Percentiles rank a stretch among this genome's conserved stretches.
These are phyloP conservation scores for Metschnikowia kofuensis DNA, from an alignment of 805 yeast genomes.

Conservation along the genomic window DNA sequence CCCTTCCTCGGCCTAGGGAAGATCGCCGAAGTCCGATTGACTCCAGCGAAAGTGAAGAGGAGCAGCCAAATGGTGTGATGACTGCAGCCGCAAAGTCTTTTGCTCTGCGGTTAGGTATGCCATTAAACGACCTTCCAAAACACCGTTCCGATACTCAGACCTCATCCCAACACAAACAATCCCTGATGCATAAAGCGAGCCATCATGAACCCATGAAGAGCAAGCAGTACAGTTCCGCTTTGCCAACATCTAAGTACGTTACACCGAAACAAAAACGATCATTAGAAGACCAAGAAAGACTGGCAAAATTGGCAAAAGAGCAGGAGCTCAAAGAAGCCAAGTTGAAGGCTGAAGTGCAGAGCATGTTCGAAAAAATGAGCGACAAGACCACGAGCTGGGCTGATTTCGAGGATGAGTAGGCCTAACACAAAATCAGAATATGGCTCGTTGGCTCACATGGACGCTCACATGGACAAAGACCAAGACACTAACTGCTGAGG, in stretches of 20 bases:
- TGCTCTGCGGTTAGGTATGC: conserved; percentile 28
- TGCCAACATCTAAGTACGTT: conserved; percentile 6
- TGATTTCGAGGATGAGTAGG: conserved; percentile 25
- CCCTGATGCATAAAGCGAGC: background rate
- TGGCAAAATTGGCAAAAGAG: conserved; percentile 4
- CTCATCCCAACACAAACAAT: background rate
- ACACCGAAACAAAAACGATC: conserved; percentile 13
- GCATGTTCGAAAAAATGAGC: conserved; percentile 27
- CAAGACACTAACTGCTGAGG: no score
- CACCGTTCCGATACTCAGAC: background rate
- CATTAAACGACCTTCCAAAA: conserved; percentile 1
- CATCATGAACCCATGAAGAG: background rate
- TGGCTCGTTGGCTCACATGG: no score
- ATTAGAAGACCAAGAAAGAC: conserved; percentile 8
- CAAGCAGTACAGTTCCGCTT: background rate
- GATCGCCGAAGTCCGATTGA: no score
- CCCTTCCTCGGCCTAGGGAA: no score
- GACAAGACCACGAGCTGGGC: conserved; percentile 33
- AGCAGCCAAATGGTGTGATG: conserved; percentile 14
- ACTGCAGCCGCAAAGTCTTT: conserved; percentile 30
- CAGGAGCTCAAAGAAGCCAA: conserved; percentile 18
- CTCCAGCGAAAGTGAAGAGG: conserved; percentile 1
- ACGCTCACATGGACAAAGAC: no score
- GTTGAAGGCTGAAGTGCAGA: conserved; percentile 25
- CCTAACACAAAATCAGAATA: no score